Conservation (phyloP, 208 protist species). For the Angomonas ambiguus region DNA sequence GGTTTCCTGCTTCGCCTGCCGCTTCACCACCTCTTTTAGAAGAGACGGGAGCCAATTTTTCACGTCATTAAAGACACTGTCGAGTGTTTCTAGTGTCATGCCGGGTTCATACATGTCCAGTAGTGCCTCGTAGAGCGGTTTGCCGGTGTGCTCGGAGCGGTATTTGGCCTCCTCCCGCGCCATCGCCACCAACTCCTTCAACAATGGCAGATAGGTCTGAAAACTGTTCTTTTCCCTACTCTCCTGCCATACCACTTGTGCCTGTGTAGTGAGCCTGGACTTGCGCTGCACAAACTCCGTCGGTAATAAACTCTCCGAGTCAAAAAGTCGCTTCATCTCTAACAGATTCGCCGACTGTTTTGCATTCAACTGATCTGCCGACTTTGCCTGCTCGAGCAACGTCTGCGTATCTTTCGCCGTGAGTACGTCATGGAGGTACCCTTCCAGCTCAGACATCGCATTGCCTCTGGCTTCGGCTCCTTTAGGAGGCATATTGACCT, state of each 20-base stretch:
- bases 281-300: conserved; percentile 56
- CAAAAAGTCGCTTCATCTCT: conserved; percentile 50
- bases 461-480: conserved; percentile 50
- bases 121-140: conserved; percentile 69
- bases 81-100: conserved; percentile 47
- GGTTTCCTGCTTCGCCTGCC: conserved; percentile 26
- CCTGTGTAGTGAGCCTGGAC: conserved; percentile 40
- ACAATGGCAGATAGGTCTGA: conserved; percentile 45
- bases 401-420: conserved; percentile 36
- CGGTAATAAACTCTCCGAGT: conserved; percentile 36
- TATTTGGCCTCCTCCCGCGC: conserved; percentile 58
- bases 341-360: conserved; percentile 65
- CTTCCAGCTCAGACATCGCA: conserved; percentile 45
- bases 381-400: conserved; percentile 33
- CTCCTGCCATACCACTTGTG: conserved; percentile 59
- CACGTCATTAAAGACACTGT: conserved; percentile 67
- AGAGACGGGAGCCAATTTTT: conserved; percentile 76
- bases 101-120: conserved; percentile 83
- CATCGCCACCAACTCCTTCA: conserved; percentile 74
- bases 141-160: conserved; percentile 34
- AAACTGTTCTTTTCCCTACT: conserved; percentile 71
- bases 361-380: conserved; percentile 23
- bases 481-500: conserved; percentile 75
- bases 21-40: conserved; percentile 59
- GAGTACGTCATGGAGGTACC: conserved; percentile 39